phyloP scores from a whole-genome alignment of 1,284 basidiomycete genomes.

The Pseudozyma thailandica region DNA sequence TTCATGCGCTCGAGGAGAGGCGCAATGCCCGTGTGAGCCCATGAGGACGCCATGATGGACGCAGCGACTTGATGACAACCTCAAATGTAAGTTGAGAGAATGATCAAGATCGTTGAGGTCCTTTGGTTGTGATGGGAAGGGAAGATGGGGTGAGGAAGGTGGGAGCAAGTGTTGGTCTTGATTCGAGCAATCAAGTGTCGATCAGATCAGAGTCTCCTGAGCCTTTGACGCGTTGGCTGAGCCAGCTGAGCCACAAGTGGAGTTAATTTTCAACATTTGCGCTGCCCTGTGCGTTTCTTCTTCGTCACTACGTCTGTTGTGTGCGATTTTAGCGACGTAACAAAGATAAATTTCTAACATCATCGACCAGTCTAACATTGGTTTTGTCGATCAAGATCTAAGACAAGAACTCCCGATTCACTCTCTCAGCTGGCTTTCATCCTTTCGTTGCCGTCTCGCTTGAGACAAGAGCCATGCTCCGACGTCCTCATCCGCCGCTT shows the following conservation, averaged over 20 bases:
- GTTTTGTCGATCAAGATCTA: too few relatives aligned
- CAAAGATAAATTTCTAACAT: too few relatives aligned
- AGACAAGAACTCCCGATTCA: too few relatives aligned
- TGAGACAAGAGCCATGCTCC: too few relatives aligned
- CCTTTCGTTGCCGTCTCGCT: too few relatives aligned
- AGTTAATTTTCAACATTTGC: slow-evolving; percentile 9
- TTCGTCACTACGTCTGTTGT: background rate
- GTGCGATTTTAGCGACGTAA: too few relatives aligned
- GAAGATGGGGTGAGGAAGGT: background rate
- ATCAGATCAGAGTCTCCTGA: slow-evolving; percentile 10
- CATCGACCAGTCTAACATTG: too few relatives aligned
- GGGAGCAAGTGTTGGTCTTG: slow-evolving; percentile 4
- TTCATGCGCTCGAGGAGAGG: slow-evolving; percentile 65
- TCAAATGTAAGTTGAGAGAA: background rate
- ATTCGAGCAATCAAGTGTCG: background rate
- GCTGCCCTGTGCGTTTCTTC: slow-evolving; percentile 19
- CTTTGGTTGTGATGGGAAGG: background rate
- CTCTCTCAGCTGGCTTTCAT: too few relatives aligned
- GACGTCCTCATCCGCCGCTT: too few relatives aligned
- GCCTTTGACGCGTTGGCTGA: slow-evolving; percentile 22
- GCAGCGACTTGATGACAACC: background rate
- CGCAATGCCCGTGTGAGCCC: slow-evolving; percentile 47
- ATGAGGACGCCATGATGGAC: slow-evolving; percentile 39
- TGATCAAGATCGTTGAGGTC: background rate
- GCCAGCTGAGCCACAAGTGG: slow-evolving; percentile 28